Base-by-base conservation (phyloP, 352 stramenopile genomes). In the Phytophthora melonis region DNA sequence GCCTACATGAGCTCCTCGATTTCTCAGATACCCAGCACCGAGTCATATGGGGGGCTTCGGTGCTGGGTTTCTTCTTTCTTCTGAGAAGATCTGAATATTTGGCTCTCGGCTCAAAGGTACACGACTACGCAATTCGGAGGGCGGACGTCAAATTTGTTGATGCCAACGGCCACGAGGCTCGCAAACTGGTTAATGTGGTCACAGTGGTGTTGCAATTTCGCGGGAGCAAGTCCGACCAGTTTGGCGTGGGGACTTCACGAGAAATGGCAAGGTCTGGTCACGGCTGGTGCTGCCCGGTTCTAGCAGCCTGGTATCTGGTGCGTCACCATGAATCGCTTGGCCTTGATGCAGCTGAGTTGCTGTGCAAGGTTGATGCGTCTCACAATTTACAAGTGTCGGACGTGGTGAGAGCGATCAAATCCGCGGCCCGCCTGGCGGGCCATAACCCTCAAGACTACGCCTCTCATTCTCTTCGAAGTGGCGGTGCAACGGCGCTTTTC, bases 61-160 rank as follows among this genome's bases (percentile, higher is more conserved):
- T 54, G 47, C 47, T 54, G 47, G 19, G 52, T 13, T 39, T 58
- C 4, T 58, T 41, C 21, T 43, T 58, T 58, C 25, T 58, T 21
- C 11, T 58, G 6, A 10, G n/a, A 27, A 54, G 47, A 14, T 54
- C 47, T 0, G 47, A 54, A 9, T 54, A 54, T 13, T 13, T 54
- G 4, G 47, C 18, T 16, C 47, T 30, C 27, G 47, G 47, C 14
- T 54, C n/a, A 23, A 23, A 41, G 34, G 18, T 54, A 13, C 32
- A 68, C 1, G n/a, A 32, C 16, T 61, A 69, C 32, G 25, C 62
- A 9, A 32, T 69, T n/a, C 49, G 27, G 27, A 56, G 52, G 10
- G 4, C 34, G 5, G 52, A 69, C 32, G 16, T 57, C n/a, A 7
- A 19, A 32, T 57, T 69, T n/a, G 18, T 39, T 3, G 13, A 49